These are phyloP conservation scores for Aureobasidium uvarum DNA, from an alignment of 2,329 filamentous ascomycete species.

Conservation along the genomic window DNA sequence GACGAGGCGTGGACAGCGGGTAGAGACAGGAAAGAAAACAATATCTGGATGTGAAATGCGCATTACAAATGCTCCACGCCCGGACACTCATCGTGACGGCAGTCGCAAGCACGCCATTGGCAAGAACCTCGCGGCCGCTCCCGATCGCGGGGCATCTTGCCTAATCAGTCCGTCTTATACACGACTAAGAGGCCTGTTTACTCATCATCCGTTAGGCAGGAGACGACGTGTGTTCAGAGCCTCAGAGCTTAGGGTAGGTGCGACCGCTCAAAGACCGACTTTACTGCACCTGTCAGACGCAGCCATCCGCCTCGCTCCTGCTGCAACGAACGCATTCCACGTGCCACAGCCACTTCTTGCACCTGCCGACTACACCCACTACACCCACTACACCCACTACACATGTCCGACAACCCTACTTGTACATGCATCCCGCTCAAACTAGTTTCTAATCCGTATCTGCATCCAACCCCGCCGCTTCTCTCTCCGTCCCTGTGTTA, in stretches of 20 bases:
- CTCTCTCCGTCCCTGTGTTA: too few species aligned
- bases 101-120: conserved; percentile 14
- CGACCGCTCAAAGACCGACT: neutral
- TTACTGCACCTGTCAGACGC: conserved; percentile 10
- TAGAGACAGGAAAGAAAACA: conserved; percentile 11
- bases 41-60: conserved; percentile 11
- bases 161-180: conserved; percentile 15
- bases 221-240: too few species aligned
- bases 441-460: neutral
- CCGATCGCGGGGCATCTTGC: conserved; percentile 16
- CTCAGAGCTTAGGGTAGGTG: neutral
- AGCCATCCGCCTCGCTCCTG: conserved; percentile 9
- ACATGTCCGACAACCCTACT: neutral
- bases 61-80: conserved; percentile 24
- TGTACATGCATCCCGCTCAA: neutral
- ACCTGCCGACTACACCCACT: neutral
- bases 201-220: neutral
- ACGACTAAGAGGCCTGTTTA: neutral
- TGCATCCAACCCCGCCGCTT: neutral
- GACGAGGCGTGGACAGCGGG: neutral
- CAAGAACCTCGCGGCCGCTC: neutral
- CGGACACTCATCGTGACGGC: neutral
- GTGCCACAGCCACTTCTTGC: conserved; percentile 2
- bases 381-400: neutral
- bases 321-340: neutral